Base-by-base conservation (phyloP, 1,139 yeast species). In the Kodamaea ohmeri region DNA sequence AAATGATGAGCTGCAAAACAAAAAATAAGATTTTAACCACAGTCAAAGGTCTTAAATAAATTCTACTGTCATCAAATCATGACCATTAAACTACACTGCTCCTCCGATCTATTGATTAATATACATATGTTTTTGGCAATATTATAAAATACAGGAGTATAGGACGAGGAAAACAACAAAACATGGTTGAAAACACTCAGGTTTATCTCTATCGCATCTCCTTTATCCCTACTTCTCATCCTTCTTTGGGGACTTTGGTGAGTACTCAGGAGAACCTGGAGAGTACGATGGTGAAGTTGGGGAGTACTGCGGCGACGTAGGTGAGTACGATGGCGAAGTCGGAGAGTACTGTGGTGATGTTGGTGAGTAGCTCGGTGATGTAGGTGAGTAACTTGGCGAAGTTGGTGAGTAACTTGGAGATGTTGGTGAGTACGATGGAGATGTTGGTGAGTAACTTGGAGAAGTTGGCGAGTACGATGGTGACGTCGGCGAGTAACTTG, bases 311-410 rank as follows among this genome's bases (percentile, higher is more conserved):
- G 86, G 86, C 1, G 84, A 79, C 0, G 89, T 80, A 35, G 83
- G 80, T 2, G 78, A 69, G 51, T 76, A 77, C 32, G 64, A 55
- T 38, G 81, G 81, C 2, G 76, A 67, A 0, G 81, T 76, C 35
- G 80, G 80, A 1, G 70, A 60, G 50, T 70, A 68, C 21, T 55
- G 43, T 51, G 90, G 92, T 6, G 83, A 74, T 0, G 95, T 83
- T 41, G 96, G 95, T 0, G 83, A 72, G 60, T 84, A 84, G 3
- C 68, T 53, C 45, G 95, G 95, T 1, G 87, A 79, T 0, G 92
- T 83, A 42, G 92, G 92, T 0, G 80, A 68, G 57, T 80, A 80
- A 2, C 68, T 53, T 47, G 94, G 92, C 1, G 84, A 76, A 0
- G 92, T 82, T 39, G 95, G 88, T 1, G 76, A 65, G 54, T 80